Evolutionary conservation across 306 rosid species (phyloP), one percentile per base, ranked within the genome.

Genomic region (Castanea sativa): DNA sequence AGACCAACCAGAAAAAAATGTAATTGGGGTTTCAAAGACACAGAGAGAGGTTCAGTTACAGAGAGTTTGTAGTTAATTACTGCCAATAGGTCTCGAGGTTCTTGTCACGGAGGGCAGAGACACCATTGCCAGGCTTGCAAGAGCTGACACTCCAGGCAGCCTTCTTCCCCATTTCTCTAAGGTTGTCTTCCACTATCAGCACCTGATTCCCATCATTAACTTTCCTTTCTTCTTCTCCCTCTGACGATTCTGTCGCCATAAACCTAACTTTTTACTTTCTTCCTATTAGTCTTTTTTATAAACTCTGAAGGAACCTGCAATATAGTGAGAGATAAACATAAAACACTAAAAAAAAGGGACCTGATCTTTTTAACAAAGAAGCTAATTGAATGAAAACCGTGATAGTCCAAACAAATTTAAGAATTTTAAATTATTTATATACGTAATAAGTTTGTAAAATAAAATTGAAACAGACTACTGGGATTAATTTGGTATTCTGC

Each of bases 121-220:
- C 96, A 73, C 96, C 97, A 74, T 90, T 95, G 53, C 99, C 99
- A 27, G 99, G 90, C 55, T 95, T 95, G 91, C 93, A 95, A 49
- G 99, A 91, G 84, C 99, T 95, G 63, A 95, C 98, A 52, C 97
- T 95, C 99, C 98, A 92, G 38, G 97, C 97, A 1, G 97, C 99
- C 29, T 92, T 92, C 84, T 95, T 91, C 1, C 96, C 99, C 88
- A 95, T 80, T 86, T 95, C 99, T 55, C 92, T 82, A 69, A 94
- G 94, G 69, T 94, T 95, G 1, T 89, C 95, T 19, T 92, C 95
- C 0, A 91, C 85, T 0, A 43, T 30, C 8, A 91, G 75, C 9
- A 77, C 56, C 11, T 80, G 88, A 80, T 89, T 90, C 43, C 94
- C 94, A 53, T 93, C 92, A 0, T 79, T 85, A 7, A 95, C 69